Conservation (phyloP, 169 alveolate species). For the Plasmodium knowlesi region DNA sequence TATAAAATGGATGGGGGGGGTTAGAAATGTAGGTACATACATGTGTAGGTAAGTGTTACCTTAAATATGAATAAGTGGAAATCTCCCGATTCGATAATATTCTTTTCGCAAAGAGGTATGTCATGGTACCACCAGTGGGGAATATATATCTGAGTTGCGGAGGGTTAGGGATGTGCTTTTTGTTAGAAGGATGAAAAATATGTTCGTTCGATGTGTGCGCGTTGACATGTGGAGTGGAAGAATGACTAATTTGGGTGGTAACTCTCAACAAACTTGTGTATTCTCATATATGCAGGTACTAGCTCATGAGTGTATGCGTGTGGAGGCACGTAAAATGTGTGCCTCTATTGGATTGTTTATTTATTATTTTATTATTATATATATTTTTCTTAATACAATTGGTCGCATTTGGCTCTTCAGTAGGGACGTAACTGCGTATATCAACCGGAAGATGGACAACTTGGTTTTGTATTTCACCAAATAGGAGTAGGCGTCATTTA, state of each 20-base stretch:
- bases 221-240: background rate
- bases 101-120: conserved; percentile 33
- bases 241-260: background rate
- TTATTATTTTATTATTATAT: background rate
- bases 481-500: conserved; percentile 58
- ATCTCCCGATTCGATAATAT: conserved; percentile 24
- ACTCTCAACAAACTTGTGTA: background rate
- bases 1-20: background rate
- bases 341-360: background rate
- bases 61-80: conserved; percentile 44
- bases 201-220: background rate
- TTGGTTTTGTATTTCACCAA: conserved; percentile 55
- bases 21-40: background rate
- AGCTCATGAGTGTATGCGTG: background rate
- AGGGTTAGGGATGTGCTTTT: background rate
- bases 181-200: background rate
- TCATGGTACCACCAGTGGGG: conserved; percentile 75
- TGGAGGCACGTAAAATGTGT: background rate
- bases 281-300: background rate
- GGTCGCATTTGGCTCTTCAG: conserved; percentile 35
- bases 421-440: conserved; percentile 63
- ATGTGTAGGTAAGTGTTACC: background rate
- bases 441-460: conserved; percentile 37
- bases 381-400: conserved; percentile 33
- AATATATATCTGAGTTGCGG: conserved; percentile 40